Evolutionary conservation across 345 rosid species (phyloP), one percentile per base, ranked within the genome.

Genomic region (Dovyalis caffra): DNA sequence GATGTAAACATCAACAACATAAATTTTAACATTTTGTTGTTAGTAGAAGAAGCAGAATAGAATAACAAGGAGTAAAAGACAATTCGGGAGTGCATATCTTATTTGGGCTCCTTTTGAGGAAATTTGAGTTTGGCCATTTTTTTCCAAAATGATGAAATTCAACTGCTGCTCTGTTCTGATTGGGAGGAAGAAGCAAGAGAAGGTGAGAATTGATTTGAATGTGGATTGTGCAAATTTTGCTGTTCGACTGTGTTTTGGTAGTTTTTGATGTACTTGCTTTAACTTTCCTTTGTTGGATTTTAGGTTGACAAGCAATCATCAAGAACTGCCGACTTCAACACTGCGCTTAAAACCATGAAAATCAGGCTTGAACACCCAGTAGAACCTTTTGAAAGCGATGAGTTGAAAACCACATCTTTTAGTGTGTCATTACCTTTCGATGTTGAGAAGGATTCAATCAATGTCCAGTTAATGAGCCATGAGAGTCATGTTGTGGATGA

Each of bases 291-390:
- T 35, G 45, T 70, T 69, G 62, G 51, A 37, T 71, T 74, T 77
- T 80, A 92, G 97, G 72, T 31, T 60, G 80, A 9, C 29, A 38
- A 68, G 77, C 80, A 34, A 64, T 49, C 84, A 70, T 64, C 78
- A 58, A 81, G 68, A 67, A 49, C 79, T 12, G 69, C n/a, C 57
- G 77, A 78, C 20, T 69, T 34, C 47, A 38, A 77, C 57, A 83
- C 80, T 53, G 80, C 76, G 9, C 79, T 77, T 26, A 80, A 79
- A 56, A 73, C 85, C 61, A 77, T 89, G 75, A 88, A 86, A 76
- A 80, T 91, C 25, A 86, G 76, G 71, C 74, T 82, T 10, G 87
- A 88, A 49, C 86, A 86, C 45, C 87, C 89, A 2, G 90, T 78
- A 74, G 83, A 86, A 74, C 89, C 97, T 69, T 64, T 83, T 6